Evolutionary conservation across 1,284 basidiomycete genomes (phyloP), one percentile per base, ranked within the genome.

Genomic region (Rhodotorula sp.): DNA sequence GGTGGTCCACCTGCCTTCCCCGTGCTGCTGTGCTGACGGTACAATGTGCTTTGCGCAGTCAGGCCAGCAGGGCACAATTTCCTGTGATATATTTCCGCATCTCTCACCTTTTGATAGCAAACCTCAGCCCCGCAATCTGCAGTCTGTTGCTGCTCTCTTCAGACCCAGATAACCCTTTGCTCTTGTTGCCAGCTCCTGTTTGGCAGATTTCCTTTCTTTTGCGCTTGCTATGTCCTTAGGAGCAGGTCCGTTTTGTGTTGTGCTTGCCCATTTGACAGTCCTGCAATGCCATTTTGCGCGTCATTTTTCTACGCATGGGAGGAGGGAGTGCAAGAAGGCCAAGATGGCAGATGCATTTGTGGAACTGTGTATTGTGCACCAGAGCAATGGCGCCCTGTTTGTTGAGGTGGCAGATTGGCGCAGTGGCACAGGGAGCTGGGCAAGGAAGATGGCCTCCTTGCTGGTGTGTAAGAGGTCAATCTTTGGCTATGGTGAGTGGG

Each of bases 401-500:
- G 64, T 76, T 60, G n/a, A 46, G 53, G 7, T 76, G 54, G 3
- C 67, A 55, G 2, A 71, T 66, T 0, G 79, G 73, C 0, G 59
- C 71, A 1, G 66, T 27, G 17, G 71, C 34, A 34, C 61, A 0
- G 68, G 70, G 4, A 83, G 61, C 0, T 65, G 44, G 1, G 71
- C 59, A 5, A 85, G 74, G 83, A 83, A 86, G 1, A 81, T 49
- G 4, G 80, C 74, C 67, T 86, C 83, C 44, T 78, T 77, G 7
- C 77, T 78, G 1, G 81, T 85, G 82, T 88, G 88, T 85, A 78
- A 72, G 44, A 80, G 74, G 4, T 82, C 82, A 27, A 84, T 83
- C 85, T 70, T 34, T 34, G 34, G 34, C 34, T 34, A 34, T 34
- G 34, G 34, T 34, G 0, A 82, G 81, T 0, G 83, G 85, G 74